Base-by-base conservation (phyloP, 1,284 basidiomycete genomes). In the Ganoderma lingzhi region DNA sequence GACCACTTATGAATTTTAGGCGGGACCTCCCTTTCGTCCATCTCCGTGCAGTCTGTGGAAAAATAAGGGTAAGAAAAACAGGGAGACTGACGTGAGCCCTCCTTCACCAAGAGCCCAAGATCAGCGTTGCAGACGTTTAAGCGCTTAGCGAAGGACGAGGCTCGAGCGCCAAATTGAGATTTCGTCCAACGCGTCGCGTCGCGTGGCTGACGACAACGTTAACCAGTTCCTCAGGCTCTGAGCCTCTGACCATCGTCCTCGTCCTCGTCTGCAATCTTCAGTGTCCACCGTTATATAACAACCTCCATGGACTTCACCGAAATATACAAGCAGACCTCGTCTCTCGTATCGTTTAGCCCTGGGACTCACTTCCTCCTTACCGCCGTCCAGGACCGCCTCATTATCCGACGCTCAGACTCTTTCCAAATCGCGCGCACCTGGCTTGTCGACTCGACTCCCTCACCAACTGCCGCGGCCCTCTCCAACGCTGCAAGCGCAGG, bases 391-490 rank as follows among this genome's bases (percentile, higher is more conserved):
- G 90, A 94, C 75, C 85, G 90, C 65, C 83, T 95, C 69, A 87
- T 95, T 71, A 84, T 95, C 28, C 87, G 93, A 41, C 89, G 91
- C 65, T 85, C 92, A 28, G 93, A 94, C 75, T 90, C 90, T 15
- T 90, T 95, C 74, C 88, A 92, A 76, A 90, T 95, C 65, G 86
- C 87, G 8, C 86, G 91, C 63, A 90, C 91, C 19, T 94, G 93
- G 93, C 83, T 85, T 41, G 78, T 93, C 70, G 84, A 90, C 76
- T 80, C 83, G 12, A 86, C 87, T 14, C 79, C 82, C 12, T 70
- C 76, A 74, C 82, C 83, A 8, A 87, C 88, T n/a, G 67, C 75
- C 2, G 65, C 71, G 23, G 66, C 74, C 6, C 70, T 74, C 39
- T 66, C 68, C 72, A 81, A 69, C 73, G 70, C 80, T 78, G 73